Conservation (phyloP, 139 green algal species). For the Micractinium sp. region DNA sequence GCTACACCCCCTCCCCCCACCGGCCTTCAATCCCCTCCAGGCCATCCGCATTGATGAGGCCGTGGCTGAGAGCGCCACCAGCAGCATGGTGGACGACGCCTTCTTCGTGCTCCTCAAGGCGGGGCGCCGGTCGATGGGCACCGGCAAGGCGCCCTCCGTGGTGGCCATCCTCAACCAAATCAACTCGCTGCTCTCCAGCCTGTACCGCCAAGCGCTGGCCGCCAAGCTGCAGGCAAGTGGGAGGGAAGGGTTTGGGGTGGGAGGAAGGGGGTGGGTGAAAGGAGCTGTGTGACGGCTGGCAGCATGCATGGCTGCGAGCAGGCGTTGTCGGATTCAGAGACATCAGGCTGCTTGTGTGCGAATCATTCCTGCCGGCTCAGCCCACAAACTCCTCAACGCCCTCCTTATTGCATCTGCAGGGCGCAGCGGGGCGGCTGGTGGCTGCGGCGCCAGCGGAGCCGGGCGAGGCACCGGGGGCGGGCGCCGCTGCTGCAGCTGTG, state of each 20-base stretch:
- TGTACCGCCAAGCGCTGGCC: constrained; percentile 51
- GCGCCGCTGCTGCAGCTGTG: constrained; percentile 27
- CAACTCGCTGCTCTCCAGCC: constrained; percentile 48
- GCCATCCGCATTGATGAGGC: constrained; percentile 79
- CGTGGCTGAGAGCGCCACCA: constrained; percentile 70
- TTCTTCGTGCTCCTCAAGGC: constrained; percentile 96
- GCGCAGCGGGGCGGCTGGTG: constrained; percentile 24
- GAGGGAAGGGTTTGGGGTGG: too few relatives aligned
- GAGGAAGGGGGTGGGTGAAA: too few relatives aligned
- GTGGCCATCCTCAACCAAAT: constrained; percentile 58
- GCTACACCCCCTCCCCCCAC: neutral
- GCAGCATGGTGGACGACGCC: constrained; percentile 92
- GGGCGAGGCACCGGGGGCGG: neutral
- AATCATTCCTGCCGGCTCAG: too few relatives aligned
- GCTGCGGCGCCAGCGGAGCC: constrained; percentile 13
- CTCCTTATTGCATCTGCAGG: too few relatives aligned
- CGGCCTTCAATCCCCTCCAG: neutral
- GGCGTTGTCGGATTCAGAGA: too few relatives aligned
- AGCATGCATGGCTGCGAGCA: too few relatives aligned
- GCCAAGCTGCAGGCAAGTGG: constrained; percentile 34
- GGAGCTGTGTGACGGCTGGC: too few relatives aligned
- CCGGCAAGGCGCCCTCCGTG: constrained; percentile 59
- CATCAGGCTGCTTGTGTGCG: too few relatives aligned
- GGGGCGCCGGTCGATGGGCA: constrained; percentile 73
- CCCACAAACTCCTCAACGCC: too few relatives aligned